phyloP scores from a whole-genome alignment of 1,284 basidiomycete genomes.

The Ustilago tritici region DNA sequence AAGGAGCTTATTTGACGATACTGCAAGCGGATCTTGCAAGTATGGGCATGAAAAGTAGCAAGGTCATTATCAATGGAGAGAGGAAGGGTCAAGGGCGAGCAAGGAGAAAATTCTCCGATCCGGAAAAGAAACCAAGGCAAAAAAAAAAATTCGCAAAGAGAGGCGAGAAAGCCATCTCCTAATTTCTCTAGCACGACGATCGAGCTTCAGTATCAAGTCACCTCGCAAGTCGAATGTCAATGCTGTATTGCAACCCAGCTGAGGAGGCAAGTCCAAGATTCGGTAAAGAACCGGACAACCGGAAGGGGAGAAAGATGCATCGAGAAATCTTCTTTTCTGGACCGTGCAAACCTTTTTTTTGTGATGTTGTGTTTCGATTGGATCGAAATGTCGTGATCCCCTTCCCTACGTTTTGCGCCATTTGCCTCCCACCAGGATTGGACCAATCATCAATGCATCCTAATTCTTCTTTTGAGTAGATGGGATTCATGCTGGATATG shows the following conservation, averaged over 20 bases:
- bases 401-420: not conserved
- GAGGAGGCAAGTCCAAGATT: too few species aligned
- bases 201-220: too few species aligned
- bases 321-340: not conserved
- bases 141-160: not conserved
- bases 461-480: not conserved
- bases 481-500: conserved; percentile 21
- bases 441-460: not conserved
- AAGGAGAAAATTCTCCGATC: not conserved
- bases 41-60: too few species aligned
- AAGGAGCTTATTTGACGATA: too few species aligned
- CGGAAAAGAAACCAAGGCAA: not conserved
- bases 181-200: too few species aligned
- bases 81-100: not conserved
- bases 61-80: not conserved
- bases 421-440: not conserved
- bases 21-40: too few species aligned
- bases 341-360: not conserved
- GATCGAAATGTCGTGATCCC: conserved; percentile 42
- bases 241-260: too few species aligned
- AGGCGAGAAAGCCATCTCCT: not conserved
- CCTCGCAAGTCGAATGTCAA: too few species aligned
- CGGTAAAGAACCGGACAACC: too few species aligned
- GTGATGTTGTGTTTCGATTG: conserved; percentile 17
- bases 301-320: not conserved